Evolutionary conservation across 768 basidiomycete species (phyloP).

Genomic region (Macrolepiota fuliginosa): DNA sequence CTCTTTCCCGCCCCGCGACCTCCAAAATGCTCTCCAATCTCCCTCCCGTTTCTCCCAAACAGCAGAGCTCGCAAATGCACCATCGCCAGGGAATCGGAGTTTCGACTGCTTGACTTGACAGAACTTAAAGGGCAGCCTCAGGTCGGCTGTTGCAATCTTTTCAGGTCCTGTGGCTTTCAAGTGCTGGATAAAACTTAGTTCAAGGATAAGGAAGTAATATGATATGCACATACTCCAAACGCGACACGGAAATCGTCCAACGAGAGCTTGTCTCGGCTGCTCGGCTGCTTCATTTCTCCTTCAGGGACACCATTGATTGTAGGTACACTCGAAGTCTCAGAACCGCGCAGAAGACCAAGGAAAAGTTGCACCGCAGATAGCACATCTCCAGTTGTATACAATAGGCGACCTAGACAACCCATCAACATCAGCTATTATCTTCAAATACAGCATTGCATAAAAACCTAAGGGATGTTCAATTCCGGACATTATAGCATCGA

Average conservation of each 20-base stretch:
- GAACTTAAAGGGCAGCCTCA: conserved; percentile 67
- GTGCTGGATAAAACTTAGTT: conserved; percentile 48
- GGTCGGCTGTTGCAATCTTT: conserved; percentile 35
- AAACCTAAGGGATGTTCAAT: conserved; percentile 80
- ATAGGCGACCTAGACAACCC: conserved; percentile 61
- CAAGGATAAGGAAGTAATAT: neutral
- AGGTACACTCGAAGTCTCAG: conserved; percentile 21
- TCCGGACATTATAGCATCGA: conserved; percentile 65
- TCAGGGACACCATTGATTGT: conserved; percentile 3
- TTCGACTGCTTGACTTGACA: conserved; percentile 56
- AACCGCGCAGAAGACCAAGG: conserved; percentile 62
- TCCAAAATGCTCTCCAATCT: conserved; percentile 63
- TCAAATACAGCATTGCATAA: conserved; percentile 8
- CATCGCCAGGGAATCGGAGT: conserved; percentile 55
- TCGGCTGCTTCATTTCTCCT: conserved; percentile 20
- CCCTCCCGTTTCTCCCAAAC: conserved; percentile 69
- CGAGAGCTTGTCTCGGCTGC: conserved; percentile 60
- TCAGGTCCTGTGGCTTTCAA: conserved; percentile 57
- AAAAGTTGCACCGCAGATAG: conserved; percentile 77
- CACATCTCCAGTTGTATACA: conserved; percentile 89
- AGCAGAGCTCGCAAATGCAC: conserved; percentile 35
- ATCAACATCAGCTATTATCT: neutral
- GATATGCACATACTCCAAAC: conserved; percentile 58
- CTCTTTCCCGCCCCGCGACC: conserved; percentile 49
- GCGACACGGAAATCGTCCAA: conserved; percentile 90